phyloP scores from a whole-genome alignment of 169 alveolate species.

The Eimeria necatrix region DNA sequence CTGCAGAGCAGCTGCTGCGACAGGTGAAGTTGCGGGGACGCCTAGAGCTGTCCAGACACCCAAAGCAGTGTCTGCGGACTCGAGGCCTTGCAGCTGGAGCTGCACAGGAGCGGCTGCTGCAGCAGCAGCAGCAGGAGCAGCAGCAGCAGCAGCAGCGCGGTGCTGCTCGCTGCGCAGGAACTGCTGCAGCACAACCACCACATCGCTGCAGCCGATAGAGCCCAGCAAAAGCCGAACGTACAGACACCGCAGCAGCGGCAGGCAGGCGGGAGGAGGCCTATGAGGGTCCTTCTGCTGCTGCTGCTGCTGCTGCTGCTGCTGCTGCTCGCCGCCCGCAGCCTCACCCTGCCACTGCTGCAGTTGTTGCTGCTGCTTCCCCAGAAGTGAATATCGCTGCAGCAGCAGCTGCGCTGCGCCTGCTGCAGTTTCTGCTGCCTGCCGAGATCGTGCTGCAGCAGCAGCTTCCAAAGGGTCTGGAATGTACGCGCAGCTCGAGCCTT shows the following conservation, averaged over 20 bases:
- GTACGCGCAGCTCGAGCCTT: background rate
- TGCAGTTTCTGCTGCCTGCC: conserved; percentile 24
- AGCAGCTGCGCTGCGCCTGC: conserved; percentile 35
- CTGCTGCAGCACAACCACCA: conserved; percentile 60
- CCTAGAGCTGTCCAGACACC: conserved; percentile 71
- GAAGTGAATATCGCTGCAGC: conserved; percentile 38
- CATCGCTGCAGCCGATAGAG: conserved; percentile 68
- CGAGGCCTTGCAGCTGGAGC: conserved; percentile 73
- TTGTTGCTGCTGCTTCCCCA: conserved; percentile 6
- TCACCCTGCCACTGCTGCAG: background rate
- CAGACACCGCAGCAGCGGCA: conserved; percentile 65
- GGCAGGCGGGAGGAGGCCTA: conserved; percentile 29
- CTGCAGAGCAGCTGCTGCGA: conserved; percentile 33
- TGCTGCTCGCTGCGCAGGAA: conserved; percentile 22
- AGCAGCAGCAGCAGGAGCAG: background rate
- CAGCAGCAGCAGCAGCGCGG: conserved; percentile 24
- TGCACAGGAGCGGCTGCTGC: conserved; percentile 13
- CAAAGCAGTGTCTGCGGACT: conserved; percentile 18
- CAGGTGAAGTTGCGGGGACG: conserved; percentile 12
- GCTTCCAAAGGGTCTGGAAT: background rate
- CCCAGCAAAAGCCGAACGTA: conserved; percentile 67
- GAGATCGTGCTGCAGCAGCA: conserved; percentile 55
- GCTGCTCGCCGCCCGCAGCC: conserved; percentile 9
- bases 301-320: conserved; percentile 50
- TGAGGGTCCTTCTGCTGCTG: conserved; percentile 50